These are phyloP conservation scores for Metschnikowia sp. DNA, from an alignment of 805 yeast genomes.

Conservation along the genomic window DNA sequence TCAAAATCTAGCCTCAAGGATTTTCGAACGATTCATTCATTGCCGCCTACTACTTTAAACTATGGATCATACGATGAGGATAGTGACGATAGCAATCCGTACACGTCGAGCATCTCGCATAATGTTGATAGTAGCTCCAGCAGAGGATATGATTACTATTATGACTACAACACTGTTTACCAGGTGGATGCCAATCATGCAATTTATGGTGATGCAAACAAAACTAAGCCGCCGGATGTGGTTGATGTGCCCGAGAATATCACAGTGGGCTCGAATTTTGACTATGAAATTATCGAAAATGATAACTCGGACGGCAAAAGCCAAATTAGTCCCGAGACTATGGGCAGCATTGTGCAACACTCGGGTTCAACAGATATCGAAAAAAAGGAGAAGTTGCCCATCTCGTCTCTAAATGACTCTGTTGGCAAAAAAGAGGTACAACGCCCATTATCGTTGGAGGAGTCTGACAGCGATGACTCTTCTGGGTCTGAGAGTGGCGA, in stretches of 20 bases:
- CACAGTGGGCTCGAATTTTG: slow-evolving; percentile 37
- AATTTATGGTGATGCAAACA: slow-evolving; percentile 28
- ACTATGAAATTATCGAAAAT: slow-evolving; percentile 33
- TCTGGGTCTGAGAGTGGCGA: slow-evolving; percentile 29
- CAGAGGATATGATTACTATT: slow-evolving; percentile 73
- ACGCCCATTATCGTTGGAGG: slow-evolving; percentile 13
- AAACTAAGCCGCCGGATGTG: slow-evolving; percentile 34
- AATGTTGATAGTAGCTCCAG: slow-evolving; percentile 58
- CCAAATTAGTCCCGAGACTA: slow-evolving; percentile 15
- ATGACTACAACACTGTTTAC: slow-evolving; percentile 78
- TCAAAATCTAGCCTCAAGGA: slow-evolving; percentile 29
- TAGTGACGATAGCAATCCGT: slow-evolving; percentile 54
- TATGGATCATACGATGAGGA: slow-evolving; percentile 63
- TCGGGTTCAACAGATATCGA: neutral
- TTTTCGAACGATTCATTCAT: slow-evolving; percentile 61
- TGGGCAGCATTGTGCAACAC: slow-evolving; percentile 1
- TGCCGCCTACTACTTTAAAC: slow-evolving; percentile 86
- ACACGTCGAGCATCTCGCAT: slow-evolving; percentile 60
- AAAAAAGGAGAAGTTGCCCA: slow-evolving; percentile 16
- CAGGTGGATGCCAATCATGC: slow-evolving; percentile 47
- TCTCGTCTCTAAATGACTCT: slow-evolving; percentile 20
- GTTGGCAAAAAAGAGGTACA: slow-evolving; percentile 4
- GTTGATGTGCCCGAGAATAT: slow-evolving; percentile 48
- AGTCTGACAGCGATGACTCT: slow-evolving; percentile 15
- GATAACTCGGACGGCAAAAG: slow-evolving; percentile 19